phyloP scores from a whole-genome alignment of 2,329 filamentous ascomycete genomes.

The Ophiostoma pallidulum region DNA sequence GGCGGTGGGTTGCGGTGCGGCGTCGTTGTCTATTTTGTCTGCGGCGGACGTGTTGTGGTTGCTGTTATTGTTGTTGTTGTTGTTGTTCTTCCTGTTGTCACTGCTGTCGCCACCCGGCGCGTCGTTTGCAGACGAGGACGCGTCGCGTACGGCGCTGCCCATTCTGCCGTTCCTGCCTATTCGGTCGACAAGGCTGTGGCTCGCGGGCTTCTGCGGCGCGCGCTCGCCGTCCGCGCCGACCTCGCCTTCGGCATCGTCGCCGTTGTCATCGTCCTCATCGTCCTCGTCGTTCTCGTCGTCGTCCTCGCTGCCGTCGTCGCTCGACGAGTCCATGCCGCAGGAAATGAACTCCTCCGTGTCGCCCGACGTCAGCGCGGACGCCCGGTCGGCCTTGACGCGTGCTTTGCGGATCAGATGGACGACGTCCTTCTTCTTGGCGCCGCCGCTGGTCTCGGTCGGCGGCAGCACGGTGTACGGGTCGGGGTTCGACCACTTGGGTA shows the following conservation, averaged over 20 bases:
- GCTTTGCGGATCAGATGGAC: slow-evolving; percentile 89
- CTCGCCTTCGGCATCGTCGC: background rate
- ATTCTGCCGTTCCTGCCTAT: slow-evolving; percentile 5
- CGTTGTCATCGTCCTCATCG: background rate
- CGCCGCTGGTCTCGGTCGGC: slow-evolving; percentile 52
- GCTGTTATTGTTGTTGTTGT: background rate
- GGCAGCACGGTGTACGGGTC: slow-evolving; percentile 87
- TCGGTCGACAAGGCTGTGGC: background rate
- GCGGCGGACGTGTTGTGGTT: background rate
- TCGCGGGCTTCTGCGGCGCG: background rate
- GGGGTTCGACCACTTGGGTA: slow-evolving; percentile 87
- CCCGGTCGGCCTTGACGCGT: slow-evolving; percentile 48
- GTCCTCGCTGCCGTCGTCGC: slow-evolving; percentile 19
- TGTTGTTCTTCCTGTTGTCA: too few species aligned
- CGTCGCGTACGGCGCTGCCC: background rate
- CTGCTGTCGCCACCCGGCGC: too few species aligned
- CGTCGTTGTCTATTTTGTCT: too few species aligned
- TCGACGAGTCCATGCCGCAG: slow-evolving; percentile 57
- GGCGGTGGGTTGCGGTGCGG: too few species aligned
- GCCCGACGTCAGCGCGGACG: slow-evolving; percentile 40
- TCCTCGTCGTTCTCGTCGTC: slow-evolving; percentile 10
- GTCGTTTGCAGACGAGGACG: background rate
- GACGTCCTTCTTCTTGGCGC: slow-evolving; percentile 70
- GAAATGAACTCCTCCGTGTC: slow-evolving; percentile 83
- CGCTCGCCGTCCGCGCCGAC: background rate